These are phyloP conservation scores for Prunus yedoensis DNA, from an alignment of 331 rosid genomes.

Conservation along the genomic window DNA sequence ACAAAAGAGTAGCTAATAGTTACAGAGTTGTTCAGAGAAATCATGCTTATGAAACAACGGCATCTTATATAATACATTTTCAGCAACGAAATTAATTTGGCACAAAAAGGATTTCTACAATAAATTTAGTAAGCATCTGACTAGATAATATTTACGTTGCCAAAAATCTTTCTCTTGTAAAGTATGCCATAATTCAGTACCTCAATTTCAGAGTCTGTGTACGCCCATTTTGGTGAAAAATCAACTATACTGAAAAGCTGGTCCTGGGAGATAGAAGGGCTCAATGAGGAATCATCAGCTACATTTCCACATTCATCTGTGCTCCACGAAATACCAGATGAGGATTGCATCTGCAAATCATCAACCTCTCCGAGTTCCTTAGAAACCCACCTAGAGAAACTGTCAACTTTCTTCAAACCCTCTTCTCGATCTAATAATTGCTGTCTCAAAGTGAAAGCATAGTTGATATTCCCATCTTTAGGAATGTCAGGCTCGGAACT, in stretches of 20 bases:
- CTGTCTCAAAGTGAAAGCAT: slow-evolving; percentile 51
- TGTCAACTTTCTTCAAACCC: slow-evolving; percentile 85
- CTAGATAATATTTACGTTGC: not conserved
- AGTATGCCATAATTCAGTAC: slow-evolving; percentile 30
- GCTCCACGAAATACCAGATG: slow-evolving; percentile 79
- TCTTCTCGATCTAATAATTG: slow-evolving; percentile 59
- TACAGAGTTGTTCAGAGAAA: not conserved
- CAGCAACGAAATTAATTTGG: not conserved
- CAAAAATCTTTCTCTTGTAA: not conserved
- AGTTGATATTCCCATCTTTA: slow-evolving; percentile 50
- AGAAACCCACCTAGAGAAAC: slow-evolving; percentile 83
- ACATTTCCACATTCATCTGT: slow-evolving; percentile 69
- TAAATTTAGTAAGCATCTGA: not conserved
- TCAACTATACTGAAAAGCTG: slow-evolving; percentile 76
- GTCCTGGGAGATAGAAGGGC: slow-evolving; percentile 85
- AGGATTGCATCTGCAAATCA: slow-evolving; percentile 69
- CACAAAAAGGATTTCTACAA: no score
- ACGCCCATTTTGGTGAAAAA: slow-evolving; percentile 81
- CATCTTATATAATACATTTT: not conserved
- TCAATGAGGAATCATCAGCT: slow-evolving; percentile 67
- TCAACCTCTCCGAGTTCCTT: slow-evolving; percentile 83
- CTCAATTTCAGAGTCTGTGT: slow-evolving; percentile 64
- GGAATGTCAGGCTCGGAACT: slow-evolving; percentile 34
- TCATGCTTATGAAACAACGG: not conserved
- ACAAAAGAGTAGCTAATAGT: not conserved